phyloP scores from a whole-genome alignment of 352 stramenopile genomes.

The Phytophthora constricta region DNA sequence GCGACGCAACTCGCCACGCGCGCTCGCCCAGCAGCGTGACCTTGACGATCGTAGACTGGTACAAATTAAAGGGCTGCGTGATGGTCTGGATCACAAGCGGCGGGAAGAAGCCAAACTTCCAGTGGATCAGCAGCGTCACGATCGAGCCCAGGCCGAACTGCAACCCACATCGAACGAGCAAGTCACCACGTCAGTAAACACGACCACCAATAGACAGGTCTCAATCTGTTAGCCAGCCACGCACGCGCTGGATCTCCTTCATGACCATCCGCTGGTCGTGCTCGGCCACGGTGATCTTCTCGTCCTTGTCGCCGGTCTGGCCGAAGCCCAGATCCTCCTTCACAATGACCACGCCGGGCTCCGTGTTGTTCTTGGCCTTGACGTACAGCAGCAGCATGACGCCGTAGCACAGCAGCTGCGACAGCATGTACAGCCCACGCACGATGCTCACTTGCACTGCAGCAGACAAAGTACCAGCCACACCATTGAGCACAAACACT shows the following conservation, averaged over 20 bases:
- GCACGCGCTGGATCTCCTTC: constrained; percentile 79
- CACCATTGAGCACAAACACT: background rate
- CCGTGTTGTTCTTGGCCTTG: constrained; percentile 83
- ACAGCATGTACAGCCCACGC: constrained; percentile 62
- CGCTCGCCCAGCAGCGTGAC: constrained; percentile 66
- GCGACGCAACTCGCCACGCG: constrained; percentile 77
- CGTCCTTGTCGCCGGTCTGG: constrained; percentile 70
- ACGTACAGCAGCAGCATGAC: constrained; percentile 67
- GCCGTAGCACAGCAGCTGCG: constrained; percentile 73
- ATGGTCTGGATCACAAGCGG: constrained; percentile 83
- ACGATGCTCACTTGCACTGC: constrained; percentile 66
- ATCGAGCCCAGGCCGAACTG: constrained; percentile 69
- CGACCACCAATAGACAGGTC: too few species aligned
- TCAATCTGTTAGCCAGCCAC: too few species aligned
- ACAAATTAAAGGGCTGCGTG: constrained; percentile 81
- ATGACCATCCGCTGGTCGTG: constrained; percentile 75
- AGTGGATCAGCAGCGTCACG: constrained; percentile 78
- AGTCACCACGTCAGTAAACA: too few species aligned
- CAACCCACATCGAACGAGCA: too few species aligned
- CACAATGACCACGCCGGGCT: constrained; percentile 69
- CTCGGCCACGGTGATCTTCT: constrained; percentile 86
- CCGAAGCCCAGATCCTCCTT: constrained; percentile 85
- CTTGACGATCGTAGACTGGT: constrained; percentile 69
- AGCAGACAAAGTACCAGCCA: constrained; percentile 1
- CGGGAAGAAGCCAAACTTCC: constrained; percentile 84